A percentile compares a stretch with the other conserved stretches of the same genome.
phyloP scores from a whole-genome alignment of 495 filamentous ascomycete genomes.

The Lentithecium fluviatile region DNA sequence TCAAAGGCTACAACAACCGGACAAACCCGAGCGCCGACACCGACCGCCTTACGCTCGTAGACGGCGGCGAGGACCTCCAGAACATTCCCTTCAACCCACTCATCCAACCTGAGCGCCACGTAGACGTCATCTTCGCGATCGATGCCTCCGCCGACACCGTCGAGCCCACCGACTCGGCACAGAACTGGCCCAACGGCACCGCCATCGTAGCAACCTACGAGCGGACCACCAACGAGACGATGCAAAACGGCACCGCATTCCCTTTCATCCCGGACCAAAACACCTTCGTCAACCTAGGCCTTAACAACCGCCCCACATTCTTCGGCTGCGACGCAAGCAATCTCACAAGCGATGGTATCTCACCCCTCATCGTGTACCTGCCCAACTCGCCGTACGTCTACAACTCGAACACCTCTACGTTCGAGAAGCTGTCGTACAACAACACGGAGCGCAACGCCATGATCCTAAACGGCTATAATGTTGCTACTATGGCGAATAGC shows the following conservation, averaged over 20 bases:
- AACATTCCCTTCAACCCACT: slow-evolving; percentile 85
- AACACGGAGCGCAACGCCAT: slow-evolving; percentile 66
- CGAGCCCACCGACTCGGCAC: slow-evolving; percentile 6
- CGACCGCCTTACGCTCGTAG: slow-evolving; percentile 69
- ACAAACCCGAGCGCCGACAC: slow-evolving; percentile 60
- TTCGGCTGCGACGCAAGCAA: slow-evolving; percentile 84
- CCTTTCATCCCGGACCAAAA: slow-evolving; percentile 76
- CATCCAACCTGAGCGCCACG: slow-evolving; percentile 71
- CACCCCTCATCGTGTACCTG: slow-evolving; percentile 85
- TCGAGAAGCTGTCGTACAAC: slow-evolving; percentile 57
- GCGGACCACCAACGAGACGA: slow-evolving; percentile 59
- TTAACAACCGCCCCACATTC: slow-evolving; percentile 86
- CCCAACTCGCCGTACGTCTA: slow-evolving; percentile 79
- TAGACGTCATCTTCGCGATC: slow-evolving; percentile 91
- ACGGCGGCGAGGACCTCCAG: slow-evolving; percentile 83
- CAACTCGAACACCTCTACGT: slow-evolving; percentile 73
- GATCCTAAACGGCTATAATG: slow-evolving; percentile 79
- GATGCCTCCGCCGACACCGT: slow-evolving; percentile 80
- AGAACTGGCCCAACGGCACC: slow-evolving; percentile 82
- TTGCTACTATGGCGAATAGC: slow-evolving; percentile 77
- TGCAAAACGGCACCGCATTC: slow-evolving; percentile 81
- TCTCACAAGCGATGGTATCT: slow-evolving; percentile 48
- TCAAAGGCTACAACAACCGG: slow-evolving; percentile 65
- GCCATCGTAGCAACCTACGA: slow-evolving; percentile 79
- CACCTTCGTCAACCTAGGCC: slow-evolving; percentile 81